These are phyloP conservation scores for Coemansia sp. DNA, from an alignment of 192 early-diverging fungal genomes.

Conservation along the genomic window DNA sequence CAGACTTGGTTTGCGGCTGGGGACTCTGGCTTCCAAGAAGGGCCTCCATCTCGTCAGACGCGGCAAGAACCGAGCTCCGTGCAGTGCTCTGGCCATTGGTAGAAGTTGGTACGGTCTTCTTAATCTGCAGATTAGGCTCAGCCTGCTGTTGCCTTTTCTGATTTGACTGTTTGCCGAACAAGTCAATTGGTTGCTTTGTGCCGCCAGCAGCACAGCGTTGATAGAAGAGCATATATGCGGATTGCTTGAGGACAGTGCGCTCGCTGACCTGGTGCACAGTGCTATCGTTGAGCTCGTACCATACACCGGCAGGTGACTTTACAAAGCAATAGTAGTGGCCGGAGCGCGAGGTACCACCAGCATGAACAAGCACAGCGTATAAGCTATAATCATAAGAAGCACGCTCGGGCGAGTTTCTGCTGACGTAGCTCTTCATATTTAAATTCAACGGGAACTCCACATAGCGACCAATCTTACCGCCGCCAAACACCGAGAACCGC, in stretches of 20 bases:
- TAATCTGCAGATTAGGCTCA: not conserved
- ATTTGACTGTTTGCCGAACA: not conserved
- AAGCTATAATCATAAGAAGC: conserved; percentile 66
- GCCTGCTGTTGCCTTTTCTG: conserved; percentile 3
- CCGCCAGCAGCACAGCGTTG: conserved; percentile 24
- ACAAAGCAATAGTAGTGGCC: conserved; percentile 89
- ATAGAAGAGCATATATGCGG: conserved; percentile 90
- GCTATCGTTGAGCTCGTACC: conserved; percentile 80
- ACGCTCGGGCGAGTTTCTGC: conserved; percentile 37
- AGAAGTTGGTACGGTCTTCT: not conserved
- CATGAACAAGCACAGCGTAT: conserved; percentile 79
- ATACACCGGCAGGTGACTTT: conserved; percentile 70
- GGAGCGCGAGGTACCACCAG: conserved; percentile 67
- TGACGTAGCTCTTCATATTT: conserved; percentile 58
- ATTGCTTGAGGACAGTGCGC: conserved; percentile 65
- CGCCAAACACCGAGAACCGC: conserved; percentile 66
- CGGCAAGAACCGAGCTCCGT: conserved; percentile 1
- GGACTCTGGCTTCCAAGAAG: conserved; percentile 9
- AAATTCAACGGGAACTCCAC: conserved; percentile 65
- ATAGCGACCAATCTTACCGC: conserved; percentile 67
- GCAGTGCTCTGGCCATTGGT: not conserved
- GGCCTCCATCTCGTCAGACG: conserved; percentile 42
- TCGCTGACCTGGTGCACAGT: conserved; percentile 68
- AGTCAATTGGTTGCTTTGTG: conserved; percentile 5
- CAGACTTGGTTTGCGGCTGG: conserved; percentile 7